Conservation (phyloP, 2,329 filamentous ascomycete genomes). For the Penicillium sp. region DNA sequence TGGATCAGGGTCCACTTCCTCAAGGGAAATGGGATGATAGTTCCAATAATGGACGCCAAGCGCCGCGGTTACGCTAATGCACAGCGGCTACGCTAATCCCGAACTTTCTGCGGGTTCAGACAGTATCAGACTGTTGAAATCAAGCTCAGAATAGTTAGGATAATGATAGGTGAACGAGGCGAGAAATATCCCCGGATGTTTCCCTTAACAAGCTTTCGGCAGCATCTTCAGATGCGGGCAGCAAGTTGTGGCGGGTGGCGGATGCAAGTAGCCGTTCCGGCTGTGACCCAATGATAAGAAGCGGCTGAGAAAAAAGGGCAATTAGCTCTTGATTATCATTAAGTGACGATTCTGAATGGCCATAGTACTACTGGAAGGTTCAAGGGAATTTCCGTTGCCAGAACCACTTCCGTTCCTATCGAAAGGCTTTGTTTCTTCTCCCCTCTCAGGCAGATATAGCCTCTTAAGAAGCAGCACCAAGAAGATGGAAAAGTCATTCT, state of each 20-base stretch:
- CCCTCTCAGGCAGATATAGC: no score
- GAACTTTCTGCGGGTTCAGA: neutral
- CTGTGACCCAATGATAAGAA: neutral
- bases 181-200: no score
- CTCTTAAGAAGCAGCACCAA: no score
- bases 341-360: neutral
- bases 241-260: neutral
- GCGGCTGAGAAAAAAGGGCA: neutral
- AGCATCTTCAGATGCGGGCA: neutral
- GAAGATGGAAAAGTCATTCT: no score
- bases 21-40: neutral
- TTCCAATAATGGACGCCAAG: neutral
- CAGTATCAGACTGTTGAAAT: no score
- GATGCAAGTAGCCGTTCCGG: neutral
- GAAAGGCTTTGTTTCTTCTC: no score
- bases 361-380: neutral
- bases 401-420: no score
- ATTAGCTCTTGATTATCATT: neutral
- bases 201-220: neutral
- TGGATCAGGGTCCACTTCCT: neutral
- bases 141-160: neutral
- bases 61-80: slow-evolving; percentile 8
- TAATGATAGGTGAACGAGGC: no score
- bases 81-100: slow-evolving; percentile 14
- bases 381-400: neutral